Evolutionary conservation across 495 filamentous ascomycete genomes (phyloP).

Genomic region (Pseudoneurospora amorphoporcata): DNA sequence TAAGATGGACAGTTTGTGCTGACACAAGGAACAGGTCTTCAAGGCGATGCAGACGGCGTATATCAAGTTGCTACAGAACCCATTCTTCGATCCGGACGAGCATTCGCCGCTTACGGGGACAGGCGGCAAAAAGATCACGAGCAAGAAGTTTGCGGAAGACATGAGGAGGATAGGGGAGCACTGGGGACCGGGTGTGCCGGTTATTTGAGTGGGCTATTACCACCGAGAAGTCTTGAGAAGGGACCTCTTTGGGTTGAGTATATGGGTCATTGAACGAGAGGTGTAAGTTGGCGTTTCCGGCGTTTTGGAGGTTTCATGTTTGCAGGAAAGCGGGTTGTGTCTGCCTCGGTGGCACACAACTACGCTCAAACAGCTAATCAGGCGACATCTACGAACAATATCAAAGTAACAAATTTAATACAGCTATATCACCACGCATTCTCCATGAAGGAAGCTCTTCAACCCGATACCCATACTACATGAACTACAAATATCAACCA

Average conservation of each 20-base stretch:
- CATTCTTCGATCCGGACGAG: constrained; percentile 88
- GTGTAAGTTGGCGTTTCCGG: neutral
- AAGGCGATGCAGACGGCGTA: constrained; percentile 85
- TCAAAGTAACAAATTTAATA: neutral
- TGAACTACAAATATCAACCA: neutral
- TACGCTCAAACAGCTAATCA: neutral
- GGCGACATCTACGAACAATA: neutral
- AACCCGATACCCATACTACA: neutral
- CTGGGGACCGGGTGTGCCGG: constrained; percentile 49
- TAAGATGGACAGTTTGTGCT: neutral
- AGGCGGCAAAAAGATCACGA: constrained; percentile 62
- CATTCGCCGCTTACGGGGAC: constrained; percentile 45
- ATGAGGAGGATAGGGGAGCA: constrained; percentile 72
- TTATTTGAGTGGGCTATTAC: constrained; percentile 14
- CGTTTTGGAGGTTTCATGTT: neutral
- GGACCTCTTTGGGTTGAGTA: neutral
- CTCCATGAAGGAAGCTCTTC: neutral
- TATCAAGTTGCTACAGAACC: constrained; percentile 80
- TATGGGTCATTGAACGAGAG: neutral
- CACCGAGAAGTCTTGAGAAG: neutral
- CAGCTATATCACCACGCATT: neutral
- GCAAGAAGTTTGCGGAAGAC: constrained; percentile 68
- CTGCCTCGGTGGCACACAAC: neutral
- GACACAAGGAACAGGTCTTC: constrained; percentile 53
- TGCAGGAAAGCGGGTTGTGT: neutral